Evolutionary conservation across 73 alveolate species (phyloP).

Genomic region (Paramecium bursaria): DNA sequence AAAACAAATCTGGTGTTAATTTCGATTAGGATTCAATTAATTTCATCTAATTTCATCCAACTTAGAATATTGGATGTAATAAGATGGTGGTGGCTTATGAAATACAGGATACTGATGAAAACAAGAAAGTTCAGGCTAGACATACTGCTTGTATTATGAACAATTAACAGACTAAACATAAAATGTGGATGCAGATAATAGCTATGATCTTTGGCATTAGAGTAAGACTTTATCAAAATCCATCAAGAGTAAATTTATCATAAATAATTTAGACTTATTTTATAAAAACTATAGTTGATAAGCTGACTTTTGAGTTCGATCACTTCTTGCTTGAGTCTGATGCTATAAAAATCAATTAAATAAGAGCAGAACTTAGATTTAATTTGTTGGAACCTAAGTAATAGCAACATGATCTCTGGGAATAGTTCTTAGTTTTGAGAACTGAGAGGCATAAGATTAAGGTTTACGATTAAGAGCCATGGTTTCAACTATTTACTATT

Average conservation of each 20-base stretch:
- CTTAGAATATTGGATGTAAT: not conserved
- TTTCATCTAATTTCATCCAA: not conserved
- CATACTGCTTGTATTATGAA: not conserved
- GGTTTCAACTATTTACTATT: constrained; percentile 26
- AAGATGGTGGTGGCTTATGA: constrained; percentile 43
- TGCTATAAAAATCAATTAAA: not conserved
- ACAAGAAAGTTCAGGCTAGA: not conserved
- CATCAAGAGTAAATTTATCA: no score
- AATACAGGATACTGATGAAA: constrained; percentile 29
- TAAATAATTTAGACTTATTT: constrained; percentile 40
- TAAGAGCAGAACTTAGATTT: constrained; percentile 10
- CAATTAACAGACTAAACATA: not conserved
- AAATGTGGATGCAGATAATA: constrained; percentile 14
- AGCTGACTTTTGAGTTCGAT: constrained; percentile 18
- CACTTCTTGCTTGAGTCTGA: constrained; percentile 15
- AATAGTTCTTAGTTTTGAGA: not conserved
- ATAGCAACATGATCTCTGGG: constrained; percentile 16
- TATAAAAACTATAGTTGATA: constrained; percentile 27
- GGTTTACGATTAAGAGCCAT: constrained; percentile 2
- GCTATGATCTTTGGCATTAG: constrained; percentile 43
- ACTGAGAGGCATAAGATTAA: constrained; percentile 5
- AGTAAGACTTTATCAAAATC: constrained; percentile 15
- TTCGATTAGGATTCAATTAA: constrained; percentile 36
- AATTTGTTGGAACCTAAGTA: not conserved
- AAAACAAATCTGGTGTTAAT: constrained; percentile 14